Conservation (phyloP, 2,329 filamentous ascomycete species). For the Hypomyces rosellus region DNA sequence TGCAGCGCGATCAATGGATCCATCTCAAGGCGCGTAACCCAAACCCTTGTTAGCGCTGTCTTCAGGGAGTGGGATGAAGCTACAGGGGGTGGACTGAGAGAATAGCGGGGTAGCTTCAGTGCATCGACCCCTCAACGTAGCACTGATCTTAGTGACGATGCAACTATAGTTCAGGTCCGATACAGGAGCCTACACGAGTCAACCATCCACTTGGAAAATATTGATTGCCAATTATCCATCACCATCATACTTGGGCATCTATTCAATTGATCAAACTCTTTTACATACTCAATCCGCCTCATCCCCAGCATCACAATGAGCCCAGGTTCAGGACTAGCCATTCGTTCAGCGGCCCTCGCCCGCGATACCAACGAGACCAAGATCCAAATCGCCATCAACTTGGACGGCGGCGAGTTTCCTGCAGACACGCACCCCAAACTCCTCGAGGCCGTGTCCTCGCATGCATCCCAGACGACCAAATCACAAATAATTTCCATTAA, state of each 20-base stretch:
- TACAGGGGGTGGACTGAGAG: constrained; percentile 19
- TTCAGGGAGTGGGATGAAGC: constrained; percentile 14
- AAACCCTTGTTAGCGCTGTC: neutral
- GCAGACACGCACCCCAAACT: constrained; percentile 54
- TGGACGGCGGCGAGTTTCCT: constrained; percentile 80
- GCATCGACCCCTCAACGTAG: constrained; percentile 8
- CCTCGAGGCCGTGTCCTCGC: constrained; percentile 48
- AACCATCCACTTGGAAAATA: neutral
- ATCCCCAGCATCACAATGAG: neutral
- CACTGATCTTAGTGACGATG: neutral
- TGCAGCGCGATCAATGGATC: neutral
- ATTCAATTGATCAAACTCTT: neutral
- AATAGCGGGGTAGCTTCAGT: constrained; percentile 26
- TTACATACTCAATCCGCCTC: neutral
- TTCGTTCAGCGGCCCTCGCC: constrained; percentile 55
- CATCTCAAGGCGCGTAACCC: constrained; percentile 2
- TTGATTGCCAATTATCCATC: too few relatives aligned
- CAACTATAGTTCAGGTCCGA: neutral
- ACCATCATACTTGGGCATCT: neutral
- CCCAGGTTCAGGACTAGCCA: neutral
- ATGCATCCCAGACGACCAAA: constrained; percentile 78
- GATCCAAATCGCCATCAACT: constrained; percentile 84
- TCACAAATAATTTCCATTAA: constrained; percentile 81
- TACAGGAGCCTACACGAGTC: constrained; percentile 9
- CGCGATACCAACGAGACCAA: constrained; percentile 98